Conservation (phyloP, 768 basidiomycete genomes). For the Boletus reticulatus region DNA sequence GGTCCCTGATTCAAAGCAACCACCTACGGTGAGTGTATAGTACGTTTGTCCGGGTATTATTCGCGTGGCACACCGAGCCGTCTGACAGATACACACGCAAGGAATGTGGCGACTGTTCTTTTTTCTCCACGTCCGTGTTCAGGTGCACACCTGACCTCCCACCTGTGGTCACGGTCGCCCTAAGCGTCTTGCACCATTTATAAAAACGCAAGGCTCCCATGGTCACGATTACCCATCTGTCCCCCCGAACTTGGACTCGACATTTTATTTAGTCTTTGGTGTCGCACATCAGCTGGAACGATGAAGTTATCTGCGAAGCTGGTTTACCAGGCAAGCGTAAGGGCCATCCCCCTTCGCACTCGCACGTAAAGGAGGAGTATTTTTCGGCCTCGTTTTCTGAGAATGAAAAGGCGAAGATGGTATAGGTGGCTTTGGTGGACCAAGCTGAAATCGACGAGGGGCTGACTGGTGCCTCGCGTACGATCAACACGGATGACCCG, state of each 20-base stretch:
- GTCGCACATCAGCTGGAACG: background rate
- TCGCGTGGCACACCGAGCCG: background rate
- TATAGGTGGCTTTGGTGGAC: constrained; percentile 1
- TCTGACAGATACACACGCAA: constrained; percentile 4
- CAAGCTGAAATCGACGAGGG: background rate
- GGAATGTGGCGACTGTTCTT: background rate
- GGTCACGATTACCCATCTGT: background rate
- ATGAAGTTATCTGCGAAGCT: background rate
- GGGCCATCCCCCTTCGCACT: background rate
- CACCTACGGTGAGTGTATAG: constrained; percentile 1
- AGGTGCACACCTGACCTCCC: constrained; percentile 1
- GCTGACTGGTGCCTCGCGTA: background rate
- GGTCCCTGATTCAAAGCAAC: background rate
- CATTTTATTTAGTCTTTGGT: background rate
- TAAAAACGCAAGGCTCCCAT: background rate
- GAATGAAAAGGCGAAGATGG: background rate
- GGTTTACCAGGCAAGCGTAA: background rate
- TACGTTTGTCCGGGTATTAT: background rate
- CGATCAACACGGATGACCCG: constrained; percentile 34
- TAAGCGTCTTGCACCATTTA: constrained; percentile 5
- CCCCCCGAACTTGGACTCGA: background rate
- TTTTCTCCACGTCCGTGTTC: background rate
- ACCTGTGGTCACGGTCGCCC: background rate
- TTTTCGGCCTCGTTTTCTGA: background rate
- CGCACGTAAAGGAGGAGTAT: background rate